phyloP scores from a whole-genome alignment of 2,329 filamentous ascomycete species.

The Cladosporium austrohemisphaericum region DNA sequence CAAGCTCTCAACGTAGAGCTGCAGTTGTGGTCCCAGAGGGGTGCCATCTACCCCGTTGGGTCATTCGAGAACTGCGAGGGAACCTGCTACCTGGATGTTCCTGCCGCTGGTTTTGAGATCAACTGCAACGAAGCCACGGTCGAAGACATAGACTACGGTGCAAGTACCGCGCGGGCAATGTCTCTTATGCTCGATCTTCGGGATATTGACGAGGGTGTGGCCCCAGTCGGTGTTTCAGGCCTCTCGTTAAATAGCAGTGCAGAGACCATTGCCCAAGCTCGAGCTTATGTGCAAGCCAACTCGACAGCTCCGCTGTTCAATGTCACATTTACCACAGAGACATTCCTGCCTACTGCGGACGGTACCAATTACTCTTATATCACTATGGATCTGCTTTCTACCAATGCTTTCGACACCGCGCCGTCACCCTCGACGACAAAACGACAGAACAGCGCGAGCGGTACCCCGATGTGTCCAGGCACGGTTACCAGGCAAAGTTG shows the following conservation, averaged over 20 bases:
- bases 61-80: conserved; percentile 18
- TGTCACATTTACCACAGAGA: conserved; percentile 14
- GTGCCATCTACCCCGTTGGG: conserved; percentile 14
- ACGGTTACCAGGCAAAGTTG: conserved; percentile 19
- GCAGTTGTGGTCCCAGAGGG: conserved; percentile 18
- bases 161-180: not conserved
- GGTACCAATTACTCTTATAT: conserved; percentile 13
- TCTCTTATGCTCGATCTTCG: not conserved
- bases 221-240: not conserved
- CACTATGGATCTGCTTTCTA: conserved; percentile 19
- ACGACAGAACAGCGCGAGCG: not conserved
- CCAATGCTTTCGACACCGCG: not conserved
- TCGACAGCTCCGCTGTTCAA: conserved; percentile 14
- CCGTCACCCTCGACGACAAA: not conserved
- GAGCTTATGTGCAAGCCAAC: conserved; percentile 4
- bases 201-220: not conserved
- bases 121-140: conserved; percentile 18
- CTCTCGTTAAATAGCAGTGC: not conserved
- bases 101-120: conserved; percentile 23
- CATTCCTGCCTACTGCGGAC: conserved; percentile 5
- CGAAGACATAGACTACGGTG: conserved; percentile 18
- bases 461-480: conserved; percentile 5
- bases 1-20: conserved; percentile 14
- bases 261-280: not conserved
- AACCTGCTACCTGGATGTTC: conserved; percentile 18